Conservation (phyloP, 2,329 filamentous ascomycete genomes). For the Cryoendolithus antarcticus region DNA sequence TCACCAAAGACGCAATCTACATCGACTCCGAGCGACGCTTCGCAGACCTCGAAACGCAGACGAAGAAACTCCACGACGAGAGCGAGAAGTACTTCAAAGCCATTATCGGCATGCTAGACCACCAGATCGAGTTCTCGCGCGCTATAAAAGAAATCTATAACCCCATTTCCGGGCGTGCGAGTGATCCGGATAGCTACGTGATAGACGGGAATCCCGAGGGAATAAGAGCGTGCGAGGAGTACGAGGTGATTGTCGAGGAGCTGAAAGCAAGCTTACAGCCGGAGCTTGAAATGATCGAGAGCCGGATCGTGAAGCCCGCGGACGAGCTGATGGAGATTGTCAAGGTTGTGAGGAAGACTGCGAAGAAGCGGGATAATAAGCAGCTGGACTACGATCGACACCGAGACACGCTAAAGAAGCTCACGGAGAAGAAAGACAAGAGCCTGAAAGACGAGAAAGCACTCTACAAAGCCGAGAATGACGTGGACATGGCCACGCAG, state of each 20-base stretch:
- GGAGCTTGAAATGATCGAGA: slow-evolving; percentile 96
- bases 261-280: slow-evolving; percentile 78
- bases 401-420: slow-evolving; percentile 71
- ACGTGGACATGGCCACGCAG: slow-evolving; percentile 81
- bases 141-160: slow-evolving; percentile 96
- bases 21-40: slow-evolving; percentile 90
- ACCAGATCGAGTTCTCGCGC: slow-evolving; percentile 97
- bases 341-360: slow-evolving; percentile 84
- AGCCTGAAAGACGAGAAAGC: slow-evolving; percentile 94
- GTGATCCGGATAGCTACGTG: slow-evolving; percentile 74
- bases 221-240: slow-evolving; percentile 91
- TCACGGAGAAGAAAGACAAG: slow-evolving; percentile 97
- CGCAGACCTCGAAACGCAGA: slow-evolving; percentile 85
- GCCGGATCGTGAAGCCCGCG: slow-evolving; percentile 77
- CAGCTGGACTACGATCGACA: slow-evolving; percentile 92
- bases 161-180: slow-evolving; percentile 90
- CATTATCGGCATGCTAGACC: slow-evolving; percentile 93
- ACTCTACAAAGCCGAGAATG: slow-evolving; percentile 86
- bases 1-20: slow-evolving; percentile 91
- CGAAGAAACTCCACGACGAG: slow-evolving; percentile 93
- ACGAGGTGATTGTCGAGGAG: slow-evolving; percentile 80
- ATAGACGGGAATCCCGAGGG: slow-evolving; percentile 83
- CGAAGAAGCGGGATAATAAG: slow-evolving; percentile 88
- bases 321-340: slow-evolving; percentile 90
- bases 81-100: slow-evolving; percentile 95